Conservation (phyloP, 2,329 filamentous ascomycete genomes). For the Pleomassaria siparia region DNA sequence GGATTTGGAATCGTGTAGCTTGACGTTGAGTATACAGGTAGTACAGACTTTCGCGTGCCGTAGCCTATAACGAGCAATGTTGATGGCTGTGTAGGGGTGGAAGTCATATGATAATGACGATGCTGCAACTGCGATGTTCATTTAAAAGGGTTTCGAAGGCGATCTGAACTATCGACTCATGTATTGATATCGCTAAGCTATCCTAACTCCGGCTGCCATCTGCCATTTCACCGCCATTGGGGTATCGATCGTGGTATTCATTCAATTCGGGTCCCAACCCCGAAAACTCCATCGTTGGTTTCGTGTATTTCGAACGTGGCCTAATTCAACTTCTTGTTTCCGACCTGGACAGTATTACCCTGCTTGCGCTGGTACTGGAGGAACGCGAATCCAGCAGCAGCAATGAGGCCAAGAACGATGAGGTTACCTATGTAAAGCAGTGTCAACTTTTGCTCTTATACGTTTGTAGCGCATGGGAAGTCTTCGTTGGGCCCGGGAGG, state of each 20-base stretch:
- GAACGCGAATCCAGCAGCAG: conserved; percentile 35
- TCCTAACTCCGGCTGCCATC: neutral
- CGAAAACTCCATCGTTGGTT: neutral
- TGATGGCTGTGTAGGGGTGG: neutral
- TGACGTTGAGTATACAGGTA: neutral
- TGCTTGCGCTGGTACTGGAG: conserved; percentile 41
- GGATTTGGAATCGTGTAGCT: neutral
- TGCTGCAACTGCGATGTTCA: too few species aligned
- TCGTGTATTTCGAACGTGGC: neutral
- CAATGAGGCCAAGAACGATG: conserved; percentile 37
- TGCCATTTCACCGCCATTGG: neutral
- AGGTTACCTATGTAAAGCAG: conserved; percentile 29
- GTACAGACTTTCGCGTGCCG: too few species aligned
- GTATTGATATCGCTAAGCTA: neutral
- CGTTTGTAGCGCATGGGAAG: too few species aligned
- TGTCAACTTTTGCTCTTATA: conserved; percentile 12
- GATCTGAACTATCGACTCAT: too few species aligned
- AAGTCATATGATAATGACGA: too few species aligned
- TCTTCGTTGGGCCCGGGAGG: too few species aligned
- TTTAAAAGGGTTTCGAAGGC: too few species aligned
- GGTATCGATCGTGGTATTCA: neutral
- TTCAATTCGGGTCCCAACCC: neutral
- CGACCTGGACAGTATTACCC: conserved; percentile 37
- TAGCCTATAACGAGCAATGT: neutral
- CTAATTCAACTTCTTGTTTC: conserved; percentile 43